Percentiles rank a stretch among this genome's conserved stretches.
phyloP scores from a whole-genome alignment of 352 stramenopile species.

The Phytopythium chamaehyphon region DNA sequence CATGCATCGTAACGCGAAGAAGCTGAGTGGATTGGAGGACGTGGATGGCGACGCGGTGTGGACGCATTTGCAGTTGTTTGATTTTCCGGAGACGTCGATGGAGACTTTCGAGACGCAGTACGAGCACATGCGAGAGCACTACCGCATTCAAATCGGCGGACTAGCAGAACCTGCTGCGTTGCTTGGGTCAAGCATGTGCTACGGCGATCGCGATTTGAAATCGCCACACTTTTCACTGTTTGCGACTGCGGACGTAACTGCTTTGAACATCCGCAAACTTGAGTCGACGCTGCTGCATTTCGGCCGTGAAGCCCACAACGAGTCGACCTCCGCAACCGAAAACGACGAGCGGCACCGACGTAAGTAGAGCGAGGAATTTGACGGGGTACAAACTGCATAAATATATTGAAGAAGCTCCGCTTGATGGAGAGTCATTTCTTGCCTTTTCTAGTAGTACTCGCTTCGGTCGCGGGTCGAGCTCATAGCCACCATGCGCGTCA shows the following conservation, averaged over 20 bases:
- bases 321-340: background rate
- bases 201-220: slow-evolving; percentile 21
- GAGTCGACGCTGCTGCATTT: background rate
- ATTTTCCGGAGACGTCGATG: too few relatives aligned
- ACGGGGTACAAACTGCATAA: background rate
- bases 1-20: slow-evolving; percentile 41
- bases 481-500: too few relatives aligned
- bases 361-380: background rate
- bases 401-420: too few relatives aligned
- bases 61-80: too few relatives aligned
- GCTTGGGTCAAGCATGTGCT: slow-evolving; percentile 8
- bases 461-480: background rate
- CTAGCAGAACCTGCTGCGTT: too few relatives aligned
- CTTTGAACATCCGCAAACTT: slow-evolving; percentile 8
- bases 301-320: background rate
- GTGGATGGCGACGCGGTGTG: background rate
- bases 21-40: slow-evolving; percentile 15
- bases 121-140: slow-evolving; percentile 5
- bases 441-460: background rate
- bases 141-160: too few relatives aligned
- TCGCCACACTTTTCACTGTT: slow-evolving; percentile 18
- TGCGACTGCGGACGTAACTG: slow-evolving; percentile 10
- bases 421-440: too few relatives aligned
- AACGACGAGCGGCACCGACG: background rate
- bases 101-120: slow-evolving; percentile 1